Percentiles rank a stretch among this genome's conserved stretches.
Evolutionary conservation across 1,139 yeast species (phyloP).

Genomic region (Candida sanyaensis): DNA sequence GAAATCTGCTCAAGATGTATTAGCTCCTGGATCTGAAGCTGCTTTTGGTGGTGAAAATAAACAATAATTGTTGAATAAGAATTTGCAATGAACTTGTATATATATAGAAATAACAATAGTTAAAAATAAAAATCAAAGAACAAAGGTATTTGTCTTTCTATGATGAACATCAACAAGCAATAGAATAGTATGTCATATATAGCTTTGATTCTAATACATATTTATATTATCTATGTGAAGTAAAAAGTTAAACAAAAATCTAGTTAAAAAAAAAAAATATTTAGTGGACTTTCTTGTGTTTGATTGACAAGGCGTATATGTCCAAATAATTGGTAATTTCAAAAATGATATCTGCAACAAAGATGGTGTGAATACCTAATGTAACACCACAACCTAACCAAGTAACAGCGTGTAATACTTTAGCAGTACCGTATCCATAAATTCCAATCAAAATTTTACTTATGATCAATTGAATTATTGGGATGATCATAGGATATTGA

Average conservation of each 20-base stretch:
- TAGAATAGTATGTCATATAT: background rate
- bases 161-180: background rate
- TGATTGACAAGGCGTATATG: conserved; percentile 82
- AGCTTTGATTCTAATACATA: background rate
- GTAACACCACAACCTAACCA: conserved; percentile 80
- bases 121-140: background rate
- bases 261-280: background rate
- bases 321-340: conserved; percentile 85
- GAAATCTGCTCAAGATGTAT: conserved; percentile 80
- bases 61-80: conserved; percentile 3
- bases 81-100: conserved; percentile 4
- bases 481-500: conserved; percentile 72
- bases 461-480: conserved; percentile 53
- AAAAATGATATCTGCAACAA: conserved; percentile 76
- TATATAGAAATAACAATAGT: background rate
- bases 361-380: conserved; percentile 75
- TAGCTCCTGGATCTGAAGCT: conserved; percentile 73
- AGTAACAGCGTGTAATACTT: conserved; percentile 48
- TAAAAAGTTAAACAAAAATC: background rate
- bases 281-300: conserved; percentile 60
- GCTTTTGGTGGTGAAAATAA: conserved; percentile 50
- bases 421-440: conserved; percentile 39
- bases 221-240: conserved; percentile 1
- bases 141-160: background rate
- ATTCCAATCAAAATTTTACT: conserved; percentile 40